A percentile compares a stretch with the other conserved stretches of the same genome.
phyloP scores from a whole-genome alignment of 495 filamentous ascomycete genomes.

The Mycothermus thermophilus region DNA sequence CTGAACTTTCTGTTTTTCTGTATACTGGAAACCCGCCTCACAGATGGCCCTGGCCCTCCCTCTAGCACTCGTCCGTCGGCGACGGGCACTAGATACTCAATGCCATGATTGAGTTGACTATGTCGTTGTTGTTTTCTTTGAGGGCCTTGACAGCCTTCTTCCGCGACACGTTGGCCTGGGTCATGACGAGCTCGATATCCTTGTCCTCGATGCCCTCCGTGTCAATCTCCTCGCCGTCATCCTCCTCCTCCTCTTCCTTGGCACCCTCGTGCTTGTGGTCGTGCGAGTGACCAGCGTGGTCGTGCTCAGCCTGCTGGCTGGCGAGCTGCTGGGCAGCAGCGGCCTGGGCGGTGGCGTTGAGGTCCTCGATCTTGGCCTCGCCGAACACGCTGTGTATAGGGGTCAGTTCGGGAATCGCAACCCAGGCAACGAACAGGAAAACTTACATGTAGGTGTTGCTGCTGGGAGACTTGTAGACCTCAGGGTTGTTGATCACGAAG shows the following conservation, averaged over 20 bases:
- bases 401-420: conserved; percentile 4
- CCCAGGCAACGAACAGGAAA: background rate
- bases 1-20: too few relatives aligned
- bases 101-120: conserved; percentile 99
- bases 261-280: conserved; percentile 52
- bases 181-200: conserved; percentile 99
- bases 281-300: conserved; percentile 43
- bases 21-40: too few relatives aligned
- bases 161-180: conserved; percentile 84
- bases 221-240: conserved; percentile 92
- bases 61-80: too few relatives aligned
- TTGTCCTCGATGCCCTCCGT: conserved; percentile 89
- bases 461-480: conserved; percentile 95
- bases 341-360: conserved; percentile 93
- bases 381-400: conserved; percentile 71
- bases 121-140: conserved; percentile 98
- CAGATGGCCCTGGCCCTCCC: too few relatives aligned
- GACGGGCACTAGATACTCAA: conserved; percentile 67
- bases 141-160: conserved; percentile 98
- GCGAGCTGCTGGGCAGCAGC: conserved; percentile 85
- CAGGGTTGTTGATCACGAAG: conserved; percentile 98
- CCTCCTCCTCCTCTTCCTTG: conserved; percentile 77
- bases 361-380: conserved; percentile 98
- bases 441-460: conserved; percentile 99
- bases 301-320: conserved; percentile 57